Base-by-base conservation (phyloP, 805 yeast species). In the Candida pini region DNA sequence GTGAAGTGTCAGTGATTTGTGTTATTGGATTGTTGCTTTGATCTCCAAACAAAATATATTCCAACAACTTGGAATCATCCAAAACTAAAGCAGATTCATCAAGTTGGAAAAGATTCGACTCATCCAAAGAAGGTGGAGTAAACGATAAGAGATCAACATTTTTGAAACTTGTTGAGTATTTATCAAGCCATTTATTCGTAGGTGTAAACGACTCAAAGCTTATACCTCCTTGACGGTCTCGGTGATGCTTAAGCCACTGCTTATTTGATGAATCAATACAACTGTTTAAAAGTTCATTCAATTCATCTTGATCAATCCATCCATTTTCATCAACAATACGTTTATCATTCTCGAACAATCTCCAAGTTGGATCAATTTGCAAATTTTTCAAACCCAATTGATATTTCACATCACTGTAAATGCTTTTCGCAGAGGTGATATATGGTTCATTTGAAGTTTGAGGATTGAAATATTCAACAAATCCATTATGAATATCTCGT, bases 341-440 rank as follows among this genome's bases (percentile, higher is more conserved):
- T 1, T 45, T 34, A 4, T 31, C 42, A 7, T 43, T 47, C 19
- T 55, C 58, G 33, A 54, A 62, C 21, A 42, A 47, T 29, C 18
- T 55, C 21, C 16, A 53, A 36, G 13, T 42, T 4, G 56, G 38
- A 33, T 63, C 65, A 0, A 48, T 39, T 0, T 48, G 45, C 23
- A 71, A 44, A 6, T 66, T 64, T 30, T 67, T 54, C 3, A 54
- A 26, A n/a, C 59, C 56, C 34, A 85, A 61, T 38, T 78, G 79
- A 39, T 49, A 68, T 18, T 51, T 55, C 7, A 78, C 68, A 45
- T 85, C 94, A 20, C 68, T 67, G 58, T 81, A 68, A 9, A 87
- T 62, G 26, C 70, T 73, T 32, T 63, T 67, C 6, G 88, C 78
- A 0, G 77, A 63, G 10, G 63, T 50, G 27, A 69, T 54, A 18